phyloP scores from a whole-genome alignment of 768 basidiomycete species.

The Tylopilus sp. region DNA sequence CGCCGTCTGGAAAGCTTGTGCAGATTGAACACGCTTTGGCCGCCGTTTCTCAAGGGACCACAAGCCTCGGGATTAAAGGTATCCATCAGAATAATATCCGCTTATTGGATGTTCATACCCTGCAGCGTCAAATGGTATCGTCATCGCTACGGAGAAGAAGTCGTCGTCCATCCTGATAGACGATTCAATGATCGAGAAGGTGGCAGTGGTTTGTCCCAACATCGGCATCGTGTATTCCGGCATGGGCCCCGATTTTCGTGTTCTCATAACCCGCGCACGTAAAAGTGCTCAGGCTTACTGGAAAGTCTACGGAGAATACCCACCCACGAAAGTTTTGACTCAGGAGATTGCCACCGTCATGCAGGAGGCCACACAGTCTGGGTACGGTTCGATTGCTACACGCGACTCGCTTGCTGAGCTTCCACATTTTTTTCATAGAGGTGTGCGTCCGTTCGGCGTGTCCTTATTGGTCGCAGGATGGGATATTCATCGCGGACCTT shows the following conservation, averaged over 20 bases:
- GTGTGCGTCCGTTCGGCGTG: constrained; percentile 98
- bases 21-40: constrained; percentile 99
- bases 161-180: constrained; percentile 96
- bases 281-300: constrained; percentile 99
- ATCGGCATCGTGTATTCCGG: constrained; percentile 99
- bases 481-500: constrained; percentile 91
- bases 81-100: constrained; percentile 29
- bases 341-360: constrained; percentile 97
- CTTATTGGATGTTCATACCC: constrained; percentile 13
- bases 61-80: constrained; percentile 99
- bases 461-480: constrained; percentile 96
- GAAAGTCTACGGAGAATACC: constrained; percentile 99
- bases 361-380: constrained; percentile 98
- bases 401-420: constrained; percentile 25
- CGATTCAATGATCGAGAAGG: constrained; percentile 97
- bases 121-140: constrained; percentile 96
- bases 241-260: constrained; percentile 98
- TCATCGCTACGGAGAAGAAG: constrained; percentile 99
- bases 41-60: constrained; percentile 92
- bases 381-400: constrained; percentile 51
- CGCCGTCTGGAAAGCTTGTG: constrained; percentile 96
- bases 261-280: constrained; percentile 89
- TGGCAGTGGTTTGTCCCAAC: constrained; percentile 95
- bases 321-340: constrained; percentile 91
- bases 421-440: constrained; percentile 54